A percentile compares a stretch with the other conserved stretches of the same genome.
Evolutionary conservation across 805 yeast species (phyloP).

Genomic region (Metschnikowia lochheadii): DNA sequence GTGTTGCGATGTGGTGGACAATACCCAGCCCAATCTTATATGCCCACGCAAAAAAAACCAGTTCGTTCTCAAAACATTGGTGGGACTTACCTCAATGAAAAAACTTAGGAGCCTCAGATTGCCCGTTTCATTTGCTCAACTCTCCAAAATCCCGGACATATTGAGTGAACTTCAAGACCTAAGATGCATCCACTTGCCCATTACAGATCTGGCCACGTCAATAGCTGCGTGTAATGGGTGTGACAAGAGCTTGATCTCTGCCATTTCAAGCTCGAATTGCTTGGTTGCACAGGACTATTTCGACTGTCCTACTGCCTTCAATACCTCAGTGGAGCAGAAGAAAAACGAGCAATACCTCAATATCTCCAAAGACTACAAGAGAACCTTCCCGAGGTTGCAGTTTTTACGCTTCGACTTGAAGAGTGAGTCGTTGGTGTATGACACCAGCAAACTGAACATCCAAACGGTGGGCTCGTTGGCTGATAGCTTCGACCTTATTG

Average conservation of each 20-base stretch:
- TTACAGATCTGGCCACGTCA: constrained; percentile 10
- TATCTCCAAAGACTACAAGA: constrained; percentile 2
- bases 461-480: constrained; percentile 2
- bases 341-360: constrained; percentile 10
- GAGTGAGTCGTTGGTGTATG: constrained; percentile 9
- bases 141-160: constrained; percentile 5
- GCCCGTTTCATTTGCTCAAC: constrained; percentile 11
- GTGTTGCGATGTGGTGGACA: constrained; percentile 12
- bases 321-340: constrained; percentile 5
- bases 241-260: constrained; percentile 4
- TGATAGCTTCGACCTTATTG: constrained; percentile 8
- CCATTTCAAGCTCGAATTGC: constrained; percentile 9
- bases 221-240: constrained; percentile 10
- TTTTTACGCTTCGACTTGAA: constrained; percentile 13
- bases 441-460: constrained; percentile 4
- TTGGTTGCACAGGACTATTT: constrained; percentile 15
- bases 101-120: constrained; percentile 8
- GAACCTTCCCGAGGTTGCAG: neutral
- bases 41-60: constrained; percentile 10
- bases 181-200: constrained; percentile 9
- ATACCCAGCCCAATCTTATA: neutral
- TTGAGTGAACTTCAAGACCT: constrained; percentile 2
- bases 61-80: constrained; percentile 7
- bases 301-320: constrained; percentile 11
- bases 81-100: constrained; percentile 6